Percentiles rank a stretch among this genome's conserved stretches.
These are phyloP conservation scores for Talaromyces albobiverticillius DNA, from an alignment of 2,329 filamentous ascomycete genomes.

Conservation along the genomic window DNA sequence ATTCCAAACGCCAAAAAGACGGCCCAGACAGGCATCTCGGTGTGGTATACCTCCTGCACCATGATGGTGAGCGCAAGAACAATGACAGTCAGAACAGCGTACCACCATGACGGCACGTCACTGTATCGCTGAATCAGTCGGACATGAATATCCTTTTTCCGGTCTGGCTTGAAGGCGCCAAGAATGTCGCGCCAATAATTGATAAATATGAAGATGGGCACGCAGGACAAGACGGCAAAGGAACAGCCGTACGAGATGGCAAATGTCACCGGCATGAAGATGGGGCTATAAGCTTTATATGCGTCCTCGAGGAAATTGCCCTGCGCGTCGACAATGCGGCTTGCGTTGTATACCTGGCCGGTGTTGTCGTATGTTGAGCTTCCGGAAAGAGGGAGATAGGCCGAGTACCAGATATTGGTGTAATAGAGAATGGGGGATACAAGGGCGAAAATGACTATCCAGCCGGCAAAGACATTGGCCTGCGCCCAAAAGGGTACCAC, in stretches of 20 bases:
- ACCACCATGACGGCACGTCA: constrained; percentile 40
- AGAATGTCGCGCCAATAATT: constrained; percentile 24
- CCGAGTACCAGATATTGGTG: constrained; percentile 28
- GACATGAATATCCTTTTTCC: constrained; percentile 38
- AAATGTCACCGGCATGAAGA: constrained; percentile 59
- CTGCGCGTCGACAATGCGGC: constrained; percentile 53
- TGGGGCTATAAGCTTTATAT: constrained; percentile 60
- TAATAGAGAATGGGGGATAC: constrained; percentile 32
- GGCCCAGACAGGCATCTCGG: constrained; percentile 39
- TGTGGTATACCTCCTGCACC: constrained; percentile 26
- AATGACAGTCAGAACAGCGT: constrained; percentile 30
- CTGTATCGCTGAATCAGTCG: constrained; percentile 35
- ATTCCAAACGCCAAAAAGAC: constrained; percentile 38
- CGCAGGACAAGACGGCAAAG: constrained; percentile 61
- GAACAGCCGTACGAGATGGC: constrained; percentile 52
- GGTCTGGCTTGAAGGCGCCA: constrained; percentile 16
- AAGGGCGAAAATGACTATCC: constrained; percentile 35
- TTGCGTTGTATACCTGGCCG: constrained; percentile 56
- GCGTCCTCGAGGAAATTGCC: constrained; percentile 54
- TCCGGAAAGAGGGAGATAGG: constrained; percentile 27
- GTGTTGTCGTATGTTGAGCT: constrained; percentile 37
- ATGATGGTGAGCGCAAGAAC: constrained; percentile 34
- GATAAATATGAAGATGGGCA: constrained; percentile 21
- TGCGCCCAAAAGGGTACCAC: constrained; percentile 36
- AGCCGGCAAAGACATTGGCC: constrained; percentile 38